Base-by-base conservation (phyloP, 805 yeast species). In the Priceomyces carsonii region DNA sequence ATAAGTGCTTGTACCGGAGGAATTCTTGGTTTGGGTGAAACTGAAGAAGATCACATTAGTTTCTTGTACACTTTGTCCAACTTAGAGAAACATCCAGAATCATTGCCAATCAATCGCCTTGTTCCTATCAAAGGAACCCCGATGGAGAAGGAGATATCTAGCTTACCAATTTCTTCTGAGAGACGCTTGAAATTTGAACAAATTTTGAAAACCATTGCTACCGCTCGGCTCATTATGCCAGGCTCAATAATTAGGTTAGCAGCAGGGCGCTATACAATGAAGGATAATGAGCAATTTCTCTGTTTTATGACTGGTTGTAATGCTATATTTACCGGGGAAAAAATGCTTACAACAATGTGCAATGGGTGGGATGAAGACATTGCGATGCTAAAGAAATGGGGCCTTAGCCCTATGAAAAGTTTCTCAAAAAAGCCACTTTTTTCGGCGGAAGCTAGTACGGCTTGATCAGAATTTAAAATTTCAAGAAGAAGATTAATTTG, bases 341-440 rank as follows among this genome's bases (percentile, higher is more conserved):
- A 73, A 45, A 85, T 85, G 91, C 63, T 85, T 38, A 85, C 93
- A 2, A 85, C 93, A 3, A 77, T 80, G 79, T 84, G 91, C 54
- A 81, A 77, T 46, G 89, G 88, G 5, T 85, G 91, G 90, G 87
- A 84, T 29, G 90, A 83, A 48, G 93, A 85, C 53, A 82, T 72
- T 39, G 71, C 59, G 6, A 77, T 85, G 87, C 61, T 85, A 19
- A 53, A 59, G 5, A 77, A 72, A 48, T 85, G 90, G 90, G 93
- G 93, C 0, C 46, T 80, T 47, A 59, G 57, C 44, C 81, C 81
- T 29, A 74, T 77, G 80, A 61, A 70, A 48, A 65, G 75, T 40
- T 73, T 71, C 39, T 32, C 36, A 29, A 35, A 44, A n/a, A 29
- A 39, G 12, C 32, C 24, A 21, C 10, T n/a, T 21, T 9, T 21